Percentiles rank a stretch among this genome's conserved stretches.
Evolutionary conservation across 306 rosid species (phyloP).

Genomic region (Citrullus amarus): DNA sequence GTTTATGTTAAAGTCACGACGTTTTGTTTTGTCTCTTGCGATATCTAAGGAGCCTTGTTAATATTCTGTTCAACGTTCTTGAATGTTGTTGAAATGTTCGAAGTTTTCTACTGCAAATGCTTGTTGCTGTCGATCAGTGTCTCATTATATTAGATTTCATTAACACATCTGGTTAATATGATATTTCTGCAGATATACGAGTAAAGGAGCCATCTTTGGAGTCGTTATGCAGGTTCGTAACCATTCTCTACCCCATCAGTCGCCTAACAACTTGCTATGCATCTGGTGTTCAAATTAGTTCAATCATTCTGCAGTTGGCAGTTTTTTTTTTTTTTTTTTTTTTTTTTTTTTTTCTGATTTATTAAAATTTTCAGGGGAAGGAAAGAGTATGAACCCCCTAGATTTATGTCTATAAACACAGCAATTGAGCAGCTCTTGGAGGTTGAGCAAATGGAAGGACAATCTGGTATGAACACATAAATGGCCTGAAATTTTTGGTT

Average conservation of each 20-base stretch:
- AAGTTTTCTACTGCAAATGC: not conserved
- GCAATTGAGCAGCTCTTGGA: conserved; percentile 90
- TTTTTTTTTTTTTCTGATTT: not conserved
- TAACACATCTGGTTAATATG: not conserved
- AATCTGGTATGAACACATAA: conserved; percentile 34
- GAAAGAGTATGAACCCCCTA: conserved; percentile 77
- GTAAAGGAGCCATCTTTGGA: conserved; percentile 90
- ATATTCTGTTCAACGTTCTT: not conserved
- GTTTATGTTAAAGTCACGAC: not conserved
- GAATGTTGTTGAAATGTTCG: not conserved
- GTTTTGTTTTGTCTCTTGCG: not conserved
- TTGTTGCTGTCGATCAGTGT: not conserved
- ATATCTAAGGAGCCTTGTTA: not conserved
- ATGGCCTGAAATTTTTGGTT: not conserved
- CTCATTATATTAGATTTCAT: not conserved
- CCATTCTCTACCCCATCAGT: not conserved
- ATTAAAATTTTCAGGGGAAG: conserved; percentile 48
- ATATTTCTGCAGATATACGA: conserved; percentile 49
- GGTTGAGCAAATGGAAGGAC: conserved; percentile 48
- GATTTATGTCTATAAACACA: conserved; percentile 71
- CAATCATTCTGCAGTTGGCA: not conserved
- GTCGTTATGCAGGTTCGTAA: conserved; percentile 64
- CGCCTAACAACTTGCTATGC: not conserved
- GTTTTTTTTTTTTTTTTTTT: not conserved
- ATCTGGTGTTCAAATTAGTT: not conserved